phyloP scores from a whole-genome alignment of 495 filamentous ascomycete species.

The Tuber melanosporum region DNA sequence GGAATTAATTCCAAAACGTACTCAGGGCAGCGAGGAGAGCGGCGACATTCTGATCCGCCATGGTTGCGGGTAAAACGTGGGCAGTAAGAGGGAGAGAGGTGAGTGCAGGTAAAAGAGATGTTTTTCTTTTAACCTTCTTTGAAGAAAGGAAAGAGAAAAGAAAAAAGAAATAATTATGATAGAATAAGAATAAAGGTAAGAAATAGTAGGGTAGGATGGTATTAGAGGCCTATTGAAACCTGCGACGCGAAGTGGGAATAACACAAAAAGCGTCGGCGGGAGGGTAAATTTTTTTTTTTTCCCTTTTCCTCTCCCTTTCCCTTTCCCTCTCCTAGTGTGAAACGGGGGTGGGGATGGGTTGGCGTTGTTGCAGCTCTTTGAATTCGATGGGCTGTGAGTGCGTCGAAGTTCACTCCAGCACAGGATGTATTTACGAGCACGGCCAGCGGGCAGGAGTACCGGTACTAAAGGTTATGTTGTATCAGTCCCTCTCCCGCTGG shows the following conservation, averaged over 20 bases:
- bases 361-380: background rate
- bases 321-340: background rate
- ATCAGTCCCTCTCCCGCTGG: background rate
- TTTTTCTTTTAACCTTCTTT: background rate
- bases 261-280: background rate
- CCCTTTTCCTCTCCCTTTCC: background rate
- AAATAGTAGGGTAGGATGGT: background rate
- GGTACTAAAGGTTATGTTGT: background rate
- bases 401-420: background rate
- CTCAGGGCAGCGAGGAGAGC: conserved; percentile 40
- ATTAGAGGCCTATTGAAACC: background rate
- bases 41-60: conserved; percentile 42
- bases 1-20: conserved; percentile 14
- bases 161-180: conserved; percentile 10
- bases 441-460: background rate
- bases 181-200: conserved; percentile 7
- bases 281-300: background rate
- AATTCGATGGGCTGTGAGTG: background rate
- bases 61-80: conserved; percentile 15
- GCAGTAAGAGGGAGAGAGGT: background rate
- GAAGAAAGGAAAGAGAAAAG: conserved; percentile 11
- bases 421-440: conserved; percentile 1
- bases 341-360: background rate
- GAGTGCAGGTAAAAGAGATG: conserved; percentile 4
- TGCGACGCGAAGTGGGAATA: background rate